These are phyloP conservation scores for Ophiostoma sp. DNA, from an alignment of 2,329 filamentous ascomycete genomes.

Conservation along the genomic window DNA sequence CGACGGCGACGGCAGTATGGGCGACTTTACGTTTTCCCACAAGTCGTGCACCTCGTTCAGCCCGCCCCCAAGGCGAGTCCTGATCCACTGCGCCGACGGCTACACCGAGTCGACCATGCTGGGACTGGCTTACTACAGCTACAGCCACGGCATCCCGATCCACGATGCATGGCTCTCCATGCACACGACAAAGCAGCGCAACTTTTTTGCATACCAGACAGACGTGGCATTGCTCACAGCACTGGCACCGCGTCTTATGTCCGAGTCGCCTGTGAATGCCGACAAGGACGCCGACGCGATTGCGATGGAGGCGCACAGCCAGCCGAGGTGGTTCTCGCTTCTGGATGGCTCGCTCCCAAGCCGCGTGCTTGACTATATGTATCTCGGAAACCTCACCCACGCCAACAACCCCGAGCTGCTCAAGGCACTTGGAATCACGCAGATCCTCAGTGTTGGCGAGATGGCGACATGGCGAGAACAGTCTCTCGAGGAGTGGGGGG, in stretches of 20 bases:
- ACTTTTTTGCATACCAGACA: conserved; percentile 93
- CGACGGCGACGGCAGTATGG: background rate
- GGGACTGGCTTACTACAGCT: conserved; percentile 88
- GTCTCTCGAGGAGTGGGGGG: conserved; percentile 65
- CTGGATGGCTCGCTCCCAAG: conserved; percentile 90
- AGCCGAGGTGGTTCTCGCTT: conserved; percentile 74
- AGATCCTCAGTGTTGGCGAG: conserved; percentile 90
- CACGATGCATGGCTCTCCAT: conserved; percentile 83
- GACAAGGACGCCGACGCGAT: conserved; percentile 50
- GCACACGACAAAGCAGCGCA: conserved; percentile 73
- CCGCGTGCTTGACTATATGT: conserved; percentile 87
- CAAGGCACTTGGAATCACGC: conserved; percentile 71
- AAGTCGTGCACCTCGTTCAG: background rate
- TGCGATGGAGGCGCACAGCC: conserved; percentile 47
- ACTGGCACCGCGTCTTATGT: conserved; percentile 69
- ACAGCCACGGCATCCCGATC: conserved; percentile 72
- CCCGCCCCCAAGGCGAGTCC: conserved; percentile 55
- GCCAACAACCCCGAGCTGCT: conserved; percentile 89
- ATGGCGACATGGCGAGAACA: conserved; percentile 72
- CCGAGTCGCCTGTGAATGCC: conserved; percentile 56
- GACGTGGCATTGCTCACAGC: conserved; percentile 78
- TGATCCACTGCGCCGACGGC: conserved; percentile 91
- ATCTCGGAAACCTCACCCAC: conserved; percentile 86
- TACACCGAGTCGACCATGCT: conserved; percentile 93
- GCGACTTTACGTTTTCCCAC: background rate